Evolutionary conservation across 768 basidiomycete species (phyloP).

Genomic region (Trametes punicea): DNA sequence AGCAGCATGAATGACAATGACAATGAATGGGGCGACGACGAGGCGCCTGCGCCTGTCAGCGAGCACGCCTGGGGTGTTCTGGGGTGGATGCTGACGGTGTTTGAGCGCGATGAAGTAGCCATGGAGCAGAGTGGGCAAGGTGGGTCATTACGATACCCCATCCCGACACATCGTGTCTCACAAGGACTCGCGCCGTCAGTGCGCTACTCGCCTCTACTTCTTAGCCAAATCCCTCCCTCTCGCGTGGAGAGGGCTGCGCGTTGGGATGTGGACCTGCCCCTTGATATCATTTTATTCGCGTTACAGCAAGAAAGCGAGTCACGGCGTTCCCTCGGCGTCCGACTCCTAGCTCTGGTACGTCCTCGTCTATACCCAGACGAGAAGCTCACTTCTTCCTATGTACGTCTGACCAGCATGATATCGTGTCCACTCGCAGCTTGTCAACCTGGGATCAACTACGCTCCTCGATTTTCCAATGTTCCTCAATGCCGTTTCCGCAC

Average conservation of each 20-base stretch:
- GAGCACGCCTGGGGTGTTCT: slow-evolving; percentile 68
- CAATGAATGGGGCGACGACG: slow-evolving; percentile 23
- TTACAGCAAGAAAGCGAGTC: slow-evolving; percentile 26
- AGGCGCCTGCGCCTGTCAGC: slow-evolving; percentile 40
- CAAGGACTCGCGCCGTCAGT: slow-evolving; percentile 28
- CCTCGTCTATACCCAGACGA: neutral
- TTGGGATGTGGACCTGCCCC: slow-evolving; percentile 52
- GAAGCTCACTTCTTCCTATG: too few species aligned
- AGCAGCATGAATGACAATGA: neutral
- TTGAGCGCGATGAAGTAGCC: slow-evolving; percentile 61
- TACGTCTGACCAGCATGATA: neutral
- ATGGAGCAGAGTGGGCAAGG: slow-evolving; percentile 36
- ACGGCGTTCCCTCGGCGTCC: slow-evolving; percentile 25
- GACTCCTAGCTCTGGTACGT: slow-evolving; percentile 32
- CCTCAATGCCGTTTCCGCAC: slow-evolving; percentile 29
- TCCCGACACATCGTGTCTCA: slow-evolving; percentile 1
- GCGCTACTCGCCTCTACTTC: slow-evolving; percentile 44
- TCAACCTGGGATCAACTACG: slow-evolving; percentile 34
- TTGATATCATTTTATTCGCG: slow-evolving; percentile 41
- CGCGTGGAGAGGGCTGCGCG: slow-evolving; percentile 44
- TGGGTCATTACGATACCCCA: slow-evolving; percentile 25
- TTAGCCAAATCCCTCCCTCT: slow-evolving; percentile 51
- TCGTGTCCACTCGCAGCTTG: slow-evolving; percentile 26
- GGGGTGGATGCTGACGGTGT: slow-evolving; percentile 64
- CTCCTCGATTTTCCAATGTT: slow-evolving; percentile 33